phyloP scores from a whole-genome alignment of 768 basidiomycete genomes.

The Vararia minispora region DNA sequence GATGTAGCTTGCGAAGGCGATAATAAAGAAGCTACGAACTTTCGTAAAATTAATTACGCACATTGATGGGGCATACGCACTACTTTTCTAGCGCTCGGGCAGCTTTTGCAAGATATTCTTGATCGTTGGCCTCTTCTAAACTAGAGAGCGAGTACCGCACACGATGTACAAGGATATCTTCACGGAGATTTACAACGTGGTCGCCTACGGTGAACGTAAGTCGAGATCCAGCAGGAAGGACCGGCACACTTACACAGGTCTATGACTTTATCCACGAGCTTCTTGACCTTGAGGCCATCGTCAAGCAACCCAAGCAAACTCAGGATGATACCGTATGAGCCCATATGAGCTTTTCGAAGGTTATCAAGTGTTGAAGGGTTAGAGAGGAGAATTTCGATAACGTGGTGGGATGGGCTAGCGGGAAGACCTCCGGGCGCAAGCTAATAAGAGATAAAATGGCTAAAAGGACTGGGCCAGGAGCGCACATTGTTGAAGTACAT shows the following conservation, averaged over 20 bases:
- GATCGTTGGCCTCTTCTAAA: conserved; percentile 43
- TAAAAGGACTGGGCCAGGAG: not conserved
- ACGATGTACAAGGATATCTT: conserved; percentile 76
- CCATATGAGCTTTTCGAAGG: conserved; percentile 82
- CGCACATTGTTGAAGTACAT: conserved; percentile 71
- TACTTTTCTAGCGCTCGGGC: conserved; percentile 80
- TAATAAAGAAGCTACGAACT: conserved; percentile 74
- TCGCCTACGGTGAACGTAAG: conserved; percentile 56
- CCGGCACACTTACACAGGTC: conserved; percentile 44
- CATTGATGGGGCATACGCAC: conserved; percentile 30
- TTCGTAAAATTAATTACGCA: conserved; percentile 1
- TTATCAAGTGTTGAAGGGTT: conserved; percentile 76
- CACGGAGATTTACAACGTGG: conserved; percentile 84
- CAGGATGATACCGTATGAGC: conserved; percentile 85
- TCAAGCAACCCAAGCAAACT: conserved; percentile 91
- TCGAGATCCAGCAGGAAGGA: not conserved
- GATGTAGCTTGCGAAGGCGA: conserved; percentile 87
- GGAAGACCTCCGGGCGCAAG: conserved; percentile 39
- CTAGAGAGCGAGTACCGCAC: conserved; percentile 78
- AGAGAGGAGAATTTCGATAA: conserved; percentile 73
- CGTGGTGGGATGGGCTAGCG: conserved; percentile 57
- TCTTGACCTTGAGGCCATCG: conserved; percentile 75
- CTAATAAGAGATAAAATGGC: not conserved
- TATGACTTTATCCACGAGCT: conserved; percentile 80
- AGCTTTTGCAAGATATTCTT: conserved; percentile 51